phyloP scores from a whole-genome alignment of 768 basidiomycete genomes.

The Suillus subalutaceus region DNA sequence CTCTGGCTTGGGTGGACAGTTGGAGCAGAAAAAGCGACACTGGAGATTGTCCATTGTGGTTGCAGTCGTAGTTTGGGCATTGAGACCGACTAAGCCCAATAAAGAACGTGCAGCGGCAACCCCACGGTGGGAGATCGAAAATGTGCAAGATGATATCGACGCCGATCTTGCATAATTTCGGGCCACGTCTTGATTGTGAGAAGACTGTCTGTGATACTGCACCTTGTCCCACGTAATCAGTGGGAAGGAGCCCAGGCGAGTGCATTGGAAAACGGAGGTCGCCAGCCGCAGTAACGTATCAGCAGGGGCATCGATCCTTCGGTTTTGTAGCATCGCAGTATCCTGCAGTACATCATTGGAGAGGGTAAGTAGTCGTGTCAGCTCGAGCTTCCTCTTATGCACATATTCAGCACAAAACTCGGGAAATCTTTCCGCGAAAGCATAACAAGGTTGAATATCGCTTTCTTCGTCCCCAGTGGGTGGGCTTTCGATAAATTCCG shows the following conservation, averaged over 20 bases:
- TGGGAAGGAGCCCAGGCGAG: background rate
- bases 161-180: too few relatives aligned
- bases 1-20: background rate
- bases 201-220: background rate
- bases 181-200: background rate
- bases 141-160: background rate
- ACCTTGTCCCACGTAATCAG: background rate
- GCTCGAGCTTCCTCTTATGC: background rate
- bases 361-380: background rate
- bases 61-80: constrained; percentile 2
- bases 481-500: constrained; percentile 1
- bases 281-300: background rate
- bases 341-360: background rate
- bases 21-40: background rate
- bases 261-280: constrained; percentile 3
- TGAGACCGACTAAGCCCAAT: background rate
- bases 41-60: background rate
- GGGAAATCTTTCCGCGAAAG: background rate
- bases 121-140: background rate
- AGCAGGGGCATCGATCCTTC: background rate
- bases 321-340: background rate
- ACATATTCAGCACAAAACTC: background rate
- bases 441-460: background rate
- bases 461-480: background rate
- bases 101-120: background rate